These are phyloP conservation scores for Xylaria grammica DNA, from an alignment of 495 filamentous ascomycete genomes.

Conservation along the genomic window DNA sequence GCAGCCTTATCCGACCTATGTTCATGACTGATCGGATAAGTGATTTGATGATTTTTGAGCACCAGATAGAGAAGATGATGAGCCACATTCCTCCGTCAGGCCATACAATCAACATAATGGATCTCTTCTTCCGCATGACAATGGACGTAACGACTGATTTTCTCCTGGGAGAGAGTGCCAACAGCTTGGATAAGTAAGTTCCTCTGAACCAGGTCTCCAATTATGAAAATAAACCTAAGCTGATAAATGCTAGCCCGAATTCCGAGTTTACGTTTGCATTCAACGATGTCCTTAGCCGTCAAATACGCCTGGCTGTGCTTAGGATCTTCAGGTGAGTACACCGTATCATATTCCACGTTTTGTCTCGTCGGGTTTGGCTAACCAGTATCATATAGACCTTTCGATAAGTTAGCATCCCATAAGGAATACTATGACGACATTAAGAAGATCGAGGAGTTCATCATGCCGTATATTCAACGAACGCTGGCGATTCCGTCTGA, in stretches of 20 bases:
- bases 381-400: slow-evolving; percentile 37
- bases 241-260: slow-evolving; percentile 40
- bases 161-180: slow-evolving; percentile 58
- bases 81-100: slow-evolving; percentile 40
- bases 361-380: background rate
- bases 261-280: slow-evolving; percentile 59
- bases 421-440: slow-evolving; percentile 49
- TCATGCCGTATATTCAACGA: slow-evolving; percentile 57
- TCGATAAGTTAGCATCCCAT: slow-evolving; percentile 49
- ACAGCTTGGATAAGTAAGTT: slow-evolving; percentile 54
- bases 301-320: slow-evolving; percentile 11
- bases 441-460: slow-evolving; percentile 53
- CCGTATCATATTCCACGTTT: background rate
- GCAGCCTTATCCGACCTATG: slow-evolving; percentile 61
- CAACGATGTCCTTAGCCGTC: slow-evolving; percentile 44
- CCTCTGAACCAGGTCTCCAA: background rate
- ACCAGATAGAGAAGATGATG: slow-evolving; percentile 24
- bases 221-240: background rate
- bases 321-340: slow-evolving; percentile 5
- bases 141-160: slow-evolving; percentile 66
- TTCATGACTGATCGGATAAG: slow-evolving; percentile 60
- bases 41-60: slow-evolving; percentile 57
- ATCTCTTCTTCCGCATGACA: slow-evolving; percentile 60
- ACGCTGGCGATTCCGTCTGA: slow-evolving; percentile 52
- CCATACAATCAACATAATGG: slow-evolving; percentile 54